Percentiles rank a stretch among this genome's conserved stretches.
Conservation (phyloP, 179 eudicot species). For the Spergularia azorica region DNA sequence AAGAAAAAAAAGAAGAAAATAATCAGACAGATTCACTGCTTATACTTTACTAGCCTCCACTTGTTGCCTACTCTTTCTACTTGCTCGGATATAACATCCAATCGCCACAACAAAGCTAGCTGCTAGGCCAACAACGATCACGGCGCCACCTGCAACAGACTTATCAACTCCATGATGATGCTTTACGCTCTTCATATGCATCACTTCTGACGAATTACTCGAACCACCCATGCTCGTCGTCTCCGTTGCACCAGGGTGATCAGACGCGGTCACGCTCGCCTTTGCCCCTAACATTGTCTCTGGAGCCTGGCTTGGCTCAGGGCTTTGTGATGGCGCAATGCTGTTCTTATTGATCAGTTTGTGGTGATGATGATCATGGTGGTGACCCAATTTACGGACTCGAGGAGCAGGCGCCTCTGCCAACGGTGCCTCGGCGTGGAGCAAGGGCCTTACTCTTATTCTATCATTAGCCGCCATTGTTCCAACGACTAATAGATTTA, state of each 20-base stretch:
- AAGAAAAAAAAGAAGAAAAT: too few relatives aligned
- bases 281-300: neutral
- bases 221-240: too few relatives aligned
- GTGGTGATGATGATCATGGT: too few relatives aligned
- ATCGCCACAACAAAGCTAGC: constrained; percentile 44
- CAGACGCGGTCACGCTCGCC: neutral
- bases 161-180: constrained; percentile 32
- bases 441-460: too few relatives aligned
- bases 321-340: too few relatives aligned
- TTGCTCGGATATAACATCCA: constrained; percentile 50
- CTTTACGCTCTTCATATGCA: constrained; percentile 5
- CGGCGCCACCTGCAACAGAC: constrained; percentile 51
- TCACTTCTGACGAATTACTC: neutral
- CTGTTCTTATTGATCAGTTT: too few relatives aligned
- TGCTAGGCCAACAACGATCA: constrained; percentile 55
- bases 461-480: too few relatives aligned
- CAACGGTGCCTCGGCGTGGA: too few relatives aligned
- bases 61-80: constrained; percentile 28
- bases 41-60: constrained; percentile 6
- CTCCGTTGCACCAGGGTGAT: neutral
- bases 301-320: neutral
- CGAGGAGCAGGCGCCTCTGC: too few relatives aligned
- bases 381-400: too few relatives aligned
- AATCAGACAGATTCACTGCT: too few relatives aligned
- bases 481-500: too few relatives aligned